Evolutionary conservation across 2,329 filamentous ascomycete species (phyloP), one percentile per base, ranked within the genome.

Genomic region (Alternaria novae-zelandiae): DNA sequence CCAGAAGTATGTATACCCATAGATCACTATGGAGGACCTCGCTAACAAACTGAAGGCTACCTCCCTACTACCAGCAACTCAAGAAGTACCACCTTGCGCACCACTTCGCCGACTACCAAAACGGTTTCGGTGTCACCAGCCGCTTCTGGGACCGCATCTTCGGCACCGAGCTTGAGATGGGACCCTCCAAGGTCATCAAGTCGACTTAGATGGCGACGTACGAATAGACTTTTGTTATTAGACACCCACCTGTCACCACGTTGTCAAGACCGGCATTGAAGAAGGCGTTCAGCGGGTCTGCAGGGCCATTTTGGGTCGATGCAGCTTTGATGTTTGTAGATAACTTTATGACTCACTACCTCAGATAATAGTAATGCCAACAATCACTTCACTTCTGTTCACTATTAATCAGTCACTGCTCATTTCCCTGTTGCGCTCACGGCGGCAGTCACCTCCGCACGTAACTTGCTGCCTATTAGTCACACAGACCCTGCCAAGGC

Each of bases 31-130:
- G 7, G 44, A 30, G 6, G 23, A 45, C 21, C 3, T 10, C 32
- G 54, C 68, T 73, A 59, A 73, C 62, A 25, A 21, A 8, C 20
- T 32, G 1, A 63, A 89, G 87, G 73, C 88, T 99, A 3, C 96
- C 96, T 15, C 83, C 90, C 2, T 97, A 93, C 87, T 98, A 96
- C 84, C 92, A 92, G 82, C 86, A 89, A 68, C 88, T 98, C 74
- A 99, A 99, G 89, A 98, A 97, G 82, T 97, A 97, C 78, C 96
- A 99, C 78, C 89, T 99, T 28, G 89, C 94, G 79, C 96, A 99
- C 79, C 96, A 99, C 83, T 99, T 97, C 81, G 93, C 96, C 65
- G 96, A 99, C 80, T 99, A 96, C 79, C 92, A 99, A 81, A 95
- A 97, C 70, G 96, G 96, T 56, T 99, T 98, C 73, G 96, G 96